Evolutionary conservation across 805 yeast species (phyloP), one percentile per base, ranked within the genome.

Genomic region (Candida montana): DNA sequence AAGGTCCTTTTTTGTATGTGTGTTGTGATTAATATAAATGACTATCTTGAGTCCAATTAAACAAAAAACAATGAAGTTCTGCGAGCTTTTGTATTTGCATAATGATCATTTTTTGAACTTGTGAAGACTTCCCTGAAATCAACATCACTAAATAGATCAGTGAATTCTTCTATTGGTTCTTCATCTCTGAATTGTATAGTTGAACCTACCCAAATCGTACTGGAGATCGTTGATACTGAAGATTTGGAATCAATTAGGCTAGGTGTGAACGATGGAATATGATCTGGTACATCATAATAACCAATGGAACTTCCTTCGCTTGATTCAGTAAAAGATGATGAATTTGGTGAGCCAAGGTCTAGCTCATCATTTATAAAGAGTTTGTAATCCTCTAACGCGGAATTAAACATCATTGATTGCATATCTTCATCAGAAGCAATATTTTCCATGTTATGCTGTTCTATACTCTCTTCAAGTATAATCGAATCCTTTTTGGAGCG

Each of bases 191-290:
- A 36, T 21, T 37, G 29, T 6, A 49, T 38, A 6, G 45, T 38
- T 5, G 54, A 34, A 5, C 57, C 58, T 27, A 55, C 51, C 59
- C 59, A 55, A 7, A 55, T 15, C 0, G 58, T 48, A 28, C 48
- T 44, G 2, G 54, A 51, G 0, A 55, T 47, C 8, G 37, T 37
- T 40, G 42, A n/a, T 2, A 54, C 45, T 10, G 50, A 53, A 5
- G 37, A 17, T 35, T 45, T 46, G 0, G 59, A 53, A 5, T 43
- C 51, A 0, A 47, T 41, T 5, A 37, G 43, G 12, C 42, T 8
- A 0, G 55, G 46, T 8, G 42, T 7, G 8, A 52, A 39, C 1
- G 58, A 49, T 3, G 50, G 50, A 2, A 47, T 30, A 2, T 49
- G 37, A 5, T 45, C 33, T 11, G 26, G 28, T 3, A 9, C 10